phyloP scores from a whole-genome alignment of 768 basidiomycete species.

The Pisolithus marmoratus region DNA sequence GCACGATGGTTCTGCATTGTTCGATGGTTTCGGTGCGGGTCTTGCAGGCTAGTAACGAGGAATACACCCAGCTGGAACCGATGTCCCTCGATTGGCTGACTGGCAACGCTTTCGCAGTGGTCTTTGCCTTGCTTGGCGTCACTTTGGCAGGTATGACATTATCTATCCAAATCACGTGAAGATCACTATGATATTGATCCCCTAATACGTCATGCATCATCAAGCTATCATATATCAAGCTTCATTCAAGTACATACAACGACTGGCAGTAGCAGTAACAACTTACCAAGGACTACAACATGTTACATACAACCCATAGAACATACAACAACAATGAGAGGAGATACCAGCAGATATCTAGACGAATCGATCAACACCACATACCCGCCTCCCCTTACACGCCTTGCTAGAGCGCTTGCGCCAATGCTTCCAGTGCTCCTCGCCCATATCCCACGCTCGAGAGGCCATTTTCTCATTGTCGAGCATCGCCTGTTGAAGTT shows the following conservation, averaged over 20 bases:
- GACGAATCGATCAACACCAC: neutral
- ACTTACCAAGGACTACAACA: neutral
- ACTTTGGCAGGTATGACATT: too few relatives aligned
- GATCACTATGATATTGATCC: too few relatives aligned
- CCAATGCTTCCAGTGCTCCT: conserved; percentile 13
- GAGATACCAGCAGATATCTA: neutral
- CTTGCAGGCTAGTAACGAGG: neutral
- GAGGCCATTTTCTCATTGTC: conserved; percentile 15
- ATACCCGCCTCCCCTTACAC: neutral
- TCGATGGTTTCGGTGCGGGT: neutral
- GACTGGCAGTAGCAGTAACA: neutral
- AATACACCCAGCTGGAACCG: neutral
- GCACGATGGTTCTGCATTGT: conserved; percentile 27
- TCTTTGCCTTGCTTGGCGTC: neutral
- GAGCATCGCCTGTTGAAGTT: conserved; percentile 19
- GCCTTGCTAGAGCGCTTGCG: conserved; percentile 12
- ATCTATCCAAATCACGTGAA: neutral
- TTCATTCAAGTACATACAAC: neutral
- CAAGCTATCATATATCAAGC: neutral
- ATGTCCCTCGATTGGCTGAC: neutral
- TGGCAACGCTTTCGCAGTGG: neutral
- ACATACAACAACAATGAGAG: neutral
- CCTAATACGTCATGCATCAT: too few relatives aligned
- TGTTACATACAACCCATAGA: conserved; percentile 1
- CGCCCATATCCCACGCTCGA: conserved; percentile 12